Conservation (phyloP, 2,329 filamentous ascomycete species). For the Stachybotrys elegans region DNA sequence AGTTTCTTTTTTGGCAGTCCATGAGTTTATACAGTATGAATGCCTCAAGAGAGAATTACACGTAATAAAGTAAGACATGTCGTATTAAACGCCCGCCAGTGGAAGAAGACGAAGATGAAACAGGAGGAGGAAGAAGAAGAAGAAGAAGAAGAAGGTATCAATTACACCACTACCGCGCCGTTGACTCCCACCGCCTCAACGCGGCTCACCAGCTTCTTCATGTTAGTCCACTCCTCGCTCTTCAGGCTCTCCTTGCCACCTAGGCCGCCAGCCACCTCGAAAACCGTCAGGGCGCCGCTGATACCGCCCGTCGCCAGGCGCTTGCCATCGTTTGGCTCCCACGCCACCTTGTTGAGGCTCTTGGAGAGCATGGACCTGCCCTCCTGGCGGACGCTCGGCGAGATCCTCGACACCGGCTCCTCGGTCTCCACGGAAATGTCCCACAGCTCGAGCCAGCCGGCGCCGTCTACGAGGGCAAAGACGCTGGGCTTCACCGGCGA, state of each 20-base stretch:
- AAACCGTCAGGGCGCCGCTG: conserved; percentile 84
- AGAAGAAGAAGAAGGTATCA: background rate
- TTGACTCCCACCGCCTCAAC: conserved; percentile 59
- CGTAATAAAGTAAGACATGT: too few relatives aligned
- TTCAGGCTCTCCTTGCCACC: conserved; percentile 80
- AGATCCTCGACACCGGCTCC: conserved; percentile 78
- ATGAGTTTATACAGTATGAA: too few relatives aligned
- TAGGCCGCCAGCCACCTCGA: conserved; percentile 79
- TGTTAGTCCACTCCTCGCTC: conserved; percentile 85
- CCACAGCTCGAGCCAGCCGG: conserved; percentile 89
- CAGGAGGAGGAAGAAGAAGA: too few relatives aligned
- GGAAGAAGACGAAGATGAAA: too few relatives aligned
- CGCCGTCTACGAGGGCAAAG: conserved; percentile 91
- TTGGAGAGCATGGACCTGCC: conserved; percentile 68
- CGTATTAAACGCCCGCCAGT: too few relatives aligned
- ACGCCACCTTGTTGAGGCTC: conserved; percentile 89
- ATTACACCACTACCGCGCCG: conserved; percentile 36
- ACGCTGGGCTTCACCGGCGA: conserved; percentile 90
- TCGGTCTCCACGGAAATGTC: conserved; percentile 90
- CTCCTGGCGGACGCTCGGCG: conserved; percentile 62
- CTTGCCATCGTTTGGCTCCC: conserved; percentile 87
- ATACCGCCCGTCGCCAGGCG: conserved; percentile 86
- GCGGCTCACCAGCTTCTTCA: conserved; percentile 82
- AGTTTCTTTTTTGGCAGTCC: too few relatives aligned
- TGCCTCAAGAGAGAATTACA: too few relatives aligned